Evolutionary conservation across 305 asterid species (phyloP).

Genomic region (Nicotiana rustica): DNA sequence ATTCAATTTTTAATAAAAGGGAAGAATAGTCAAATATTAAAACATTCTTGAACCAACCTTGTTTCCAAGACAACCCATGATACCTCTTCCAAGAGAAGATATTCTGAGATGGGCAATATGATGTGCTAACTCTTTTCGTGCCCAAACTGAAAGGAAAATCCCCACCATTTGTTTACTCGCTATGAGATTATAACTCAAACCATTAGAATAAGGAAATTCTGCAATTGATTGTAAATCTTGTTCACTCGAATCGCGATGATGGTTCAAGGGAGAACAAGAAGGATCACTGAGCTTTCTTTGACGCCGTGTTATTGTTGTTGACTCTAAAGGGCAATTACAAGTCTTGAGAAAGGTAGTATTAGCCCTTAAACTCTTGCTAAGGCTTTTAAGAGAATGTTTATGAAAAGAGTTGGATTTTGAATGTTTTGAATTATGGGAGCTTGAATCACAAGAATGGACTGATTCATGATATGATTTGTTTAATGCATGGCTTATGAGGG

Average conservation of each 20-base stretch:
- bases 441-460: constrained; percentile 33
- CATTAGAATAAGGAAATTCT: constrained; percentile 49
- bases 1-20: background rate
- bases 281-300: constrained; percentile 53
- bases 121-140: constrained; percentile 63
- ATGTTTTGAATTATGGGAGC: constrained; percentile 36
- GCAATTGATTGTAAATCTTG: constrained; percentile 48
- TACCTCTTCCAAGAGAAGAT: constrained; percentile 86
- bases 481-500: constrained; percentile 76
- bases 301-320: constrained; percentile 38
- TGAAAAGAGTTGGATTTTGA: constrained; percentile 47
- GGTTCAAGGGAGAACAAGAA: constrained; percentile 36
- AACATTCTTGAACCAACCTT: constrained; percentile 56
- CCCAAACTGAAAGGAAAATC: constrained; percentile 78
- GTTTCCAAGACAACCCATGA: constrained; percentile 93
- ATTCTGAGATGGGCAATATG: constrained; percentile 77
- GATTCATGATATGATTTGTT: constrained; percentile 71
- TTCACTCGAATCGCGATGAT: constrained; percentile 39
- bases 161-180: constrained; percentile 97
- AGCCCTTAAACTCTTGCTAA: constrained; percentile 60
- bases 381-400: constrained; percentile 67
- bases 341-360: constrained; percentile 57
- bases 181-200: constrained; percentile 58
- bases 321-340: constrained; percentile 64
- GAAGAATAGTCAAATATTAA: background rate